These are phyloP conservation scores for Fusarium udum DNA, from an alignment of 2,329 filamentous ascomycete genomes.

Conservation along the genomic window DNA sequence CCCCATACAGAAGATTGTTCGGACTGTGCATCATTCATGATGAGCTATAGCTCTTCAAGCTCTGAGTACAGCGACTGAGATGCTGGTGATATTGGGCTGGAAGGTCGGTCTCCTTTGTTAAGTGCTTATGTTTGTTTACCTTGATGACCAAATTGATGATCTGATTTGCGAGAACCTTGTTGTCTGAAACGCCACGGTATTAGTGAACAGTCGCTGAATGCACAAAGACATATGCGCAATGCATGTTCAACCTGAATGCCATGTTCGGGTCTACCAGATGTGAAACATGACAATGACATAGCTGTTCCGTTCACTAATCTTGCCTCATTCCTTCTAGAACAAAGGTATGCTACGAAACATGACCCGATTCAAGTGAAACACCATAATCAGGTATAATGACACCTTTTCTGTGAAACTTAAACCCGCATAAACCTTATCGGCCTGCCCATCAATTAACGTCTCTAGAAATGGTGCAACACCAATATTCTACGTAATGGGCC, in stretches of 20 bases:
- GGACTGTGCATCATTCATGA: background rate
- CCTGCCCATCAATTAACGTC: background rate
- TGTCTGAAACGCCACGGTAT: background rate
- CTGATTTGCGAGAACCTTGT: background rate
- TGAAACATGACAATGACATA: no score
- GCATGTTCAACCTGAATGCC: background rate
- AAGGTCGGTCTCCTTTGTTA: background rate
- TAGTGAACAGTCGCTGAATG: background rate
- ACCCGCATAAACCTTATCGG: background rate
- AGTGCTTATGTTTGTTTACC: background rate
- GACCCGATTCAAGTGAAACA: background rate
- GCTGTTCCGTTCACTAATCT: background rate
- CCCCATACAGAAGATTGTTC: background rate
- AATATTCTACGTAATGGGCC: background rate
- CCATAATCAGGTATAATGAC: background rate
- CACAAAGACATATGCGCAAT: background rate
- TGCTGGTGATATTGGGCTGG: no score
- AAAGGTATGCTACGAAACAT: background rate
- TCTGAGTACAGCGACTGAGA: background rate
- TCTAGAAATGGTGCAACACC: background rate
- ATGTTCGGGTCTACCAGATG: fast-evolving
- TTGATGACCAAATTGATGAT: background rate
- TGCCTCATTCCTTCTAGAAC: background rate
- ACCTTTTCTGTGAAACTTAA: background rate
- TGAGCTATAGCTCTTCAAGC: background rate